These are phyloP conservation scores for Manihot esculenta DNA, from an alignment of 441 rosid species.

Conservation along the genomic window DNA sequence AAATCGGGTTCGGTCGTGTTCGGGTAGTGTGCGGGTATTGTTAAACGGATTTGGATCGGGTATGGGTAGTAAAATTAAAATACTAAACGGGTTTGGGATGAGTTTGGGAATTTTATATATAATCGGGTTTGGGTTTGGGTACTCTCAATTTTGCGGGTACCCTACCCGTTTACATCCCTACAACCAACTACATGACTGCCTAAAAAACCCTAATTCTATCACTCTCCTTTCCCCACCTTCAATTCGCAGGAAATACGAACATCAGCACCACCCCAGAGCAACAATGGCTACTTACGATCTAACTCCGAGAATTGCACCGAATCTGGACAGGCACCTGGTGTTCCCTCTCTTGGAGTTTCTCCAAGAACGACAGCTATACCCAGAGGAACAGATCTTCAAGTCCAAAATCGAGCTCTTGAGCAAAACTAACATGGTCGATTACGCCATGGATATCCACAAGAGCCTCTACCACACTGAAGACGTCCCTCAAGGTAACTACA, in stretches of 20 bases:
- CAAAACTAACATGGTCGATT: slow-evolving; percentile 96
- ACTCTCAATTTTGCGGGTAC: too few species aligned
- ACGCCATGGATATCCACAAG: slow-evolving; percentile 98
- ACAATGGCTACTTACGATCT: slow-evolving; percentile 70
- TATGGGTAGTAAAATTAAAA: too few species aligned
- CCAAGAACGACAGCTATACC: slow-evolving; percentile 75
- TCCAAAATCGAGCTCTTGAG: slow-evolving; percentile 81
- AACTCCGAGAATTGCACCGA: slow-evolving; percentile 62
- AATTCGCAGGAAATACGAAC: neutral
- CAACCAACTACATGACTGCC: neutral
- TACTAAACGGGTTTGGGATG: too few species aligned
- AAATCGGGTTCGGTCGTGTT: too few species aligned
- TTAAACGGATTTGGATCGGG: too few species aligned
- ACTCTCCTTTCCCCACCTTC: neutral
- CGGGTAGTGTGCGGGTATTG: too few species aligned
- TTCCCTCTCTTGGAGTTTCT: slow-evolving; percentile 92
- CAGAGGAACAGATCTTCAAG: slow-evolving; percentile 88
- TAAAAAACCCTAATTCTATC: neutral
- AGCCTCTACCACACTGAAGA: slow-evolving; percentile 89
- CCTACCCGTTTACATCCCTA: too few species aligned
- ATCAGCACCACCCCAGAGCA: neutral
- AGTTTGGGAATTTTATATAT: too few species aligned
- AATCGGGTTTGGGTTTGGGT: too few species aligned
- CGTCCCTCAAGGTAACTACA: slow-evolving; percentile 57
- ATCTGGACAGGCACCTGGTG: slow-evolving; percentile 84